These are phyloP conservation scores for Wickerhamiella slavikovae DNA, from an alignment of 805 yeast genomes.

Conservation along the genomic window DNA sequence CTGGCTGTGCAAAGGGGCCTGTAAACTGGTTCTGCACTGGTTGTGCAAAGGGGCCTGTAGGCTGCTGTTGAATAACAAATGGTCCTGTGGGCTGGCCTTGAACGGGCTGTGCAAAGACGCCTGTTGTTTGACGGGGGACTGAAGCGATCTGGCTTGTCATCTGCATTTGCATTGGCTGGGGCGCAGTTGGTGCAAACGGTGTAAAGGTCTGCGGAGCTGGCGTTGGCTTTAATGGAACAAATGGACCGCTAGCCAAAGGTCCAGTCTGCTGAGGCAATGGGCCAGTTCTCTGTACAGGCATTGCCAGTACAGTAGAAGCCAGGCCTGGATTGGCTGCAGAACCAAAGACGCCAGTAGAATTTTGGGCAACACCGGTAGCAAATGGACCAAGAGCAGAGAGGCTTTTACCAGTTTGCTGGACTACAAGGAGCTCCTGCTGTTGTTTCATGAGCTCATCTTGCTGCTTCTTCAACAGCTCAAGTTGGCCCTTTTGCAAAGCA, in stretches of 20 bases:
- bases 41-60: constrained; percentile 4
- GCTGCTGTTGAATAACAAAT: constrained; percentile 6
- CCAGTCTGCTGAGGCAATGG: constrained; percentile 1
- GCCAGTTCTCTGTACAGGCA: not conserved
- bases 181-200: constrained; percentile 11
- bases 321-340: constrained; percentile 11
- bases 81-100: constrained; percentile 17
- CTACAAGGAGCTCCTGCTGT: constrained; percentile 13
- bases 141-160: constrained; percentile 1
- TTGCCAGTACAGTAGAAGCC: constrained; percentile 7
- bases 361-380: constrained; percentile 21
- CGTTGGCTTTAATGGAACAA: constrained; percentile 4
- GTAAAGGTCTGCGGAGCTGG: constrained; percentile 9
- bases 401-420: constrained; percentile 15
- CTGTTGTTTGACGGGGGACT: constrained; percentile 3
- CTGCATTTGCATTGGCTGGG: constrained; percentile 8
- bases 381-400: constrained; percentile 18
- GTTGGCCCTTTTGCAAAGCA: constrained; percentile 14
- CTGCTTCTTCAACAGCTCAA: constrained; percentile 12
- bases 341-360: constrained; percentile 28
- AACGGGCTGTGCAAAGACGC: constrained; percentile 10
- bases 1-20: constrained; percentile 1
- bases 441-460: constrained; percentile 12
- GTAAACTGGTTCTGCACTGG: constrained; percentile 4
- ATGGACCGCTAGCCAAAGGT: constrained; percentile 17